Evolutionary conservation across 2,329 filamentous ascomycete species (phyloP), one percentile per base, ranked within the genome.

Genomic region (Colletotrichum echinochloae): DNA sequence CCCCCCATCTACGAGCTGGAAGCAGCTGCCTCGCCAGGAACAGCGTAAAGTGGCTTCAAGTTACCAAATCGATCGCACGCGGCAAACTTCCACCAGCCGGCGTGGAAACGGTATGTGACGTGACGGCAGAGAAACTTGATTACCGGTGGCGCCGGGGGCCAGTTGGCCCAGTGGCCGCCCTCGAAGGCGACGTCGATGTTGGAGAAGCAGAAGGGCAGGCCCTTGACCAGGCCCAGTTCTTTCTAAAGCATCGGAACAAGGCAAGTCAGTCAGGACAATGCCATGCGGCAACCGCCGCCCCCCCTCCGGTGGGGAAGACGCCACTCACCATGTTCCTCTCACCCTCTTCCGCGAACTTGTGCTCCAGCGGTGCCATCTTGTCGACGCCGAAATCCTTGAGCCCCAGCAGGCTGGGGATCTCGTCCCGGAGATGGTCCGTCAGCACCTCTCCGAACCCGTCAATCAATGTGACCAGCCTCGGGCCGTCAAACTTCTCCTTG

Each of bases 381-480:
- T 77, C 71, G 66, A 72, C 65, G 4, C 59, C 66, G 65, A 76
- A 77, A 28, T 72, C 62, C 57, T 74, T 73, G 30, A 82, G 71
- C 8, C 68, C 72, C 26, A 76, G 63, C 5, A 82, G 73, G 28
- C 75, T 76, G 12, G 72, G 72, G 30, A 82, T 77, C 71, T 82
- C 80, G 2, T 81, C 78, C 0, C 59, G 60, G 18, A 82, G 71
- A 73, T 82, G 80, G 51, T 75, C 63, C 39, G 73, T 68, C 56
- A 82, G 73, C 6, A 66, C 63, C 3, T 70, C 41, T 0, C 75
- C 79, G 48, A 82, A 82, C 0, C 9, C 68, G 67, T 81, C 78
- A 23, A 81, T 76, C 26, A 79, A 39, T 14, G 61, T 49, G 11
- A 74, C 60, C 7, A 81, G 30, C 62, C 74, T 77, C 14, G 49